A percentile compares a stretch with the other conserved stretches of the same genome.
These are phyloP conservation scores for Aquilaria malaccensis DNA, from an alignment of 345 rosid genomes.

Conservation along the genomic window DNA sequence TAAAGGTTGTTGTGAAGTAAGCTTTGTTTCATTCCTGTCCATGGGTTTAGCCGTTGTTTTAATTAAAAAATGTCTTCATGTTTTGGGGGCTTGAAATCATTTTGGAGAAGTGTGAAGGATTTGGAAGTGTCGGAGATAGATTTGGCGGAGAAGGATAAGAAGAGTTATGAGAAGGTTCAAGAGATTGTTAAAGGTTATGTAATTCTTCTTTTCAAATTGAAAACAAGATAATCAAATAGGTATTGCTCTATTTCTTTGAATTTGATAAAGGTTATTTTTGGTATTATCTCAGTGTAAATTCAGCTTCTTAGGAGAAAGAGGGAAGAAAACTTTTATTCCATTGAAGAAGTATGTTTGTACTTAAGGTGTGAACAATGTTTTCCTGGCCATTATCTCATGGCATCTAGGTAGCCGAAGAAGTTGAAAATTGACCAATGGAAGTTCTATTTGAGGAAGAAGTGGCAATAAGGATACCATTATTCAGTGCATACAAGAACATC, in stretches of 20 bases:
- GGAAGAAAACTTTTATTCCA: no score
- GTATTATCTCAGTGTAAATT: not conserved
- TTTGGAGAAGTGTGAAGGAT: constrained; percentile 11
- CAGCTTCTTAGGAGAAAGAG: no score
- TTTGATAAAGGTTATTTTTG: not conserved
- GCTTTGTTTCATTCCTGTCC: no score
- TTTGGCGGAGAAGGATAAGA: constrained; percentile 13
- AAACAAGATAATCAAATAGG: not conserved
- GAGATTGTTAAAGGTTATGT: constrained; percentile 27
- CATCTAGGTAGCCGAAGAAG: constrained; percentile 45
- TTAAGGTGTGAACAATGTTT: constrained; percentile 11
- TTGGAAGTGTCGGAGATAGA: constrained; percentile 10
- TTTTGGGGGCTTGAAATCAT: not conserved
- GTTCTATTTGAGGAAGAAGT: constrained; percentile 46
- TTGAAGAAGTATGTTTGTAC: not conserved
- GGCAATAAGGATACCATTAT: constrained; percentile 39
- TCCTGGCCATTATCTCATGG: constrained; percentile 16
- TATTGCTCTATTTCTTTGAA: not conserved
- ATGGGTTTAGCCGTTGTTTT: no score
- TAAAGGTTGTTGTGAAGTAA: no score
- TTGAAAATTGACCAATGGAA: constrained; percentile 52
- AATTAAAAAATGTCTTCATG: not conserved
- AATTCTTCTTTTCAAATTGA: not conserved
- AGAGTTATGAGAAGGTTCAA: constrained; percentile 20
- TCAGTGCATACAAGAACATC: constrained; percentile 51